Evolutionary conservation across 495 filamentous ascomycete genomes (phyloP).

Genomic region (Polyplosphaeria fusca): DNA sequence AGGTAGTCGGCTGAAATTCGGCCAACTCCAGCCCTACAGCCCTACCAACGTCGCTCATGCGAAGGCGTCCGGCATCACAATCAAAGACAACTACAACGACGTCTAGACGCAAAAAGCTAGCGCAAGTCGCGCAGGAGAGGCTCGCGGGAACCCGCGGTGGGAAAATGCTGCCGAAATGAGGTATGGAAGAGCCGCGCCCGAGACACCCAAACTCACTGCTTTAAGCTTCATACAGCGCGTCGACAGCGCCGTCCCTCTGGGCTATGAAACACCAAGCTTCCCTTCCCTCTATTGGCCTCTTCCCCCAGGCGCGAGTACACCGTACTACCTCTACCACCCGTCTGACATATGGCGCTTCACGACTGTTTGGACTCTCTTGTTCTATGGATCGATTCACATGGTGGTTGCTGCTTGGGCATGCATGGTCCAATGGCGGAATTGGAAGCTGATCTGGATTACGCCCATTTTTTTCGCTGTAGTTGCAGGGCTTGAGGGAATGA

Average conservation of each 20-base stretch:
- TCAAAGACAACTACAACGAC: no score
- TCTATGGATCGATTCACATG: slow-evolving; percentile 65
- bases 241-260: slow-evolving; percentile 54
- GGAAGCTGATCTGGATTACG: slow-evolving; percentile 72
- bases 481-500: slow-evolving; percentile 73
- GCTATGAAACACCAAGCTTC: slow-evolving; percentile 72
- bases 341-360: slow-evolving; percentile 90
- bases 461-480: slow-evolving; percentile 72
- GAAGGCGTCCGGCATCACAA: no score
- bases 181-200: slow-evolving; percentile 2
- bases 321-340: slow-evolving; percentile 72
- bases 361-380: slow-evolving; percentile 78
- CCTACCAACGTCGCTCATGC: no score
- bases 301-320: slow-evolving; percentile 48
- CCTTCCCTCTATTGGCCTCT: slow-evolving; percentile 85
- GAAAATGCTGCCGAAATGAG: slow-evolving; percentile 24
- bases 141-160: neutral
- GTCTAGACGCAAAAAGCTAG: no score
- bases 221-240: slow-evolving; percentile 35
- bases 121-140: neutral
- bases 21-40: neutral
- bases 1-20: slow-evolving; percentile 11
- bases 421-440: slow-evolving; percentile 61
- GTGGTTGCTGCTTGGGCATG: slow-evolving; percentile 69
- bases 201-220: neutral